These are phyloP conservation scores for Talaromyces sp. DNA, from an alignment of 2,329 filamentous ascomycete species.

Conservation along the genomic window DNA sequence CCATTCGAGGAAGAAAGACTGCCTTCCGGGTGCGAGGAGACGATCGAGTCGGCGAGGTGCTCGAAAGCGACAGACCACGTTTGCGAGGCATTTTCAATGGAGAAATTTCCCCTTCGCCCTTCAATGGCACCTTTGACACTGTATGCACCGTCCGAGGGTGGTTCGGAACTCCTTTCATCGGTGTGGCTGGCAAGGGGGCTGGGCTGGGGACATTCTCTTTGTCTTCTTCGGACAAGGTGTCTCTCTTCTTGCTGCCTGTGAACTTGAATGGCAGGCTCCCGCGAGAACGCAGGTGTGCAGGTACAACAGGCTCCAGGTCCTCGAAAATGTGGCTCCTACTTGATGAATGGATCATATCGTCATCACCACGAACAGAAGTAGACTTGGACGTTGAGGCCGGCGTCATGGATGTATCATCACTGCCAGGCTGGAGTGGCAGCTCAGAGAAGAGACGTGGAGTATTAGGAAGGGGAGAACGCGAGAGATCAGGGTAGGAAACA, in stretches of 20 bases:
- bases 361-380: conserved; percentile 9
- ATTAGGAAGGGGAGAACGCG: conserved; percentile 22
- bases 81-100: conserved; percentile 51
- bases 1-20: conserved; percentile 24
- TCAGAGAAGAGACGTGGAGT: conserved; percentile 18
- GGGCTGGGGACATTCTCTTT: conserved; percentile 32
- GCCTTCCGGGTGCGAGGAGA: conserved; percentile 33
- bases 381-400: conserved; percentile 14
- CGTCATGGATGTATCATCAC: conserved; percentile 12
- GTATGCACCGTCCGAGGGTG: conserved; percentile 66
- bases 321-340: conserved; percentile 25
- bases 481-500: conserved; percentile 28
- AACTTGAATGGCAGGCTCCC: conserved; percentile 4
- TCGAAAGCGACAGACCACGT: conserved; percentile 57
- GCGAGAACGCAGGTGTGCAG: conserved; percentile 1
- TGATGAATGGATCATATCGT: conserved; percentile 14
- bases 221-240: conserved; percentile 21
- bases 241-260: conserved; percentile 13
- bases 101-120: conserved; percentile 60
- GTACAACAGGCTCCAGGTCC: conserved; percentile 17
- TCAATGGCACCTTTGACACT: conserved; percentile 75
- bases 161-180: conserved; percentile 51
- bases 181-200: conserved; percentile 53
- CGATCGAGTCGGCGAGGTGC: conserved; percentile 40
- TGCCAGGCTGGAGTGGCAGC: conserved; percentile 14